Conservation (phyloP, 2,329 filamentous ascomycete species). For the Ophidiomyces ophidiicola region DNA sequence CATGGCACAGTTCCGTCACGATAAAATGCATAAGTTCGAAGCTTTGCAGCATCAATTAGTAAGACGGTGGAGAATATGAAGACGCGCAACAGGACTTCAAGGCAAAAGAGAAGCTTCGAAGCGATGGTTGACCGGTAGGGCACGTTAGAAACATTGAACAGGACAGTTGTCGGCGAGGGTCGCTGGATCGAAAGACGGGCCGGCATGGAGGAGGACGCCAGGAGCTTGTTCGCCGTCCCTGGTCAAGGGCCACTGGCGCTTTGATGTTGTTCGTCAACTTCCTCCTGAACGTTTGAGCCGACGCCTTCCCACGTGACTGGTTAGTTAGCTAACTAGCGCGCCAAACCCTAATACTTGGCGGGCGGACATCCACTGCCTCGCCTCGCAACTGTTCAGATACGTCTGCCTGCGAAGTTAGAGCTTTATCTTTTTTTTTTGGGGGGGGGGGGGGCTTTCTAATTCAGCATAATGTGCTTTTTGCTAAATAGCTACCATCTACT, state of each 20-base stretch:
- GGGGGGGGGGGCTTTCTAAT: too few relatives aligned
- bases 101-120: slow-evolving; percentile 33
- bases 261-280: neutral
- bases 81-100: slow-evolving; percentile 36
- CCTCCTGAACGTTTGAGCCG: neutral
- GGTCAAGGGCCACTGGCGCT: too few relatives aligned
- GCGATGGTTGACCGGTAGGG: slow-evolving; percentile 40
- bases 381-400: too few relatives aligned
- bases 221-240: neutral
- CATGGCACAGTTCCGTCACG: slow-evolving; percentile 22
- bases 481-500: too few relatives aligned
- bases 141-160: slow-evolving; percentile 80
- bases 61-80: slow-evolving; percentile 33
- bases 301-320: too few relatives aligned
- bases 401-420: too few relatives aligned
- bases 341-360: too few relatives aligned
- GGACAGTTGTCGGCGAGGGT: slow-evolving; percentile 77
- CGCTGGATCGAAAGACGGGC: slow-evolving; percentile 35
- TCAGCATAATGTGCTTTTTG: too few relatives aligned
- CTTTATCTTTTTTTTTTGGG: too few relatives aligned
- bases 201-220: slow-evolving; percentile 42
- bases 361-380: too few relatives aligned
- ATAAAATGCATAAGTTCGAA: slow-evolving; percentile 22
- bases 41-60: slow-evolving; percentile 26
- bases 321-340: too few relatives aligned